These are phyloP conservation scores for Neonectria coccinea DNA, from an alignment of 2,329 filamentous ascomycete genomes.

Conservation along the genomic window DNA sequence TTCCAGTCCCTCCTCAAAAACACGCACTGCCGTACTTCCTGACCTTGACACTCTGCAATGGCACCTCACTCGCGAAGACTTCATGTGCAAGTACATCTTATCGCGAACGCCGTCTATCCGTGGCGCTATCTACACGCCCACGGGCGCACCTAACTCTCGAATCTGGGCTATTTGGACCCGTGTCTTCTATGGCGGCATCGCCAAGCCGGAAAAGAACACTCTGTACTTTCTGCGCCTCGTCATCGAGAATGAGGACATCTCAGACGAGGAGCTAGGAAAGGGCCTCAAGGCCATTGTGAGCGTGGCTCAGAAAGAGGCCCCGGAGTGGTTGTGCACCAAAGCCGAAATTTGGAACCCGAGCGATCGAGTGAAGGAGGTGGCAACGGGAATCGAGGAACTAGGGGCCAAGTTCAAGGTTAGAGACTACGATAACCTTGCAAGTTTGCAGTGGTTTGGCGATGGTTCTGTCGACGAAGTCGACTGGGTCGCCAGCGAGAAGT, in stretches of 20 bases:
- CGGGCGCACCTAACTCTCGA: conserved; percentile 61
- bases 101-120: conserved; percentile 68
- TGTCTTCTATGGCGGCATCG: conserved; percentile 69
- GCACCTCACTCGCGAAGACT: conserved; percentile 83
- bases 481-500: conserved; percentile 84
- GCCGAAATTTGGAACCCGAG: conserved; percentile 89
- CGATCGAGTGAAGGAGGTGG: conserved; percentile 60
- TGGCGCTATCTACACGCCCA: conserved; percentile 74
- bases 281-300: conserved; percentile 73
- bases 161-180: conserved; percentile 81
- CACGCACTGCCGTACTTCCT: conserved; percentile 50
- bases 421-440: conserved; percentile 75
- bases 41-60: conserved; percentile 57
- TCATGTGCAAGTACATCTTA: conserved; percentile 75
- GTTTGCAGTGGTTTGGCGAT: conserved; percentile 76
- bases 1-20: conserved; percentile 46
- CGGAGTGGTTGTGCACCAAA: conserved; percentile 74
- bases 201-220: conserved; percentile 70
- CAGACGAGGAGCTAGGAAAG: conserved; percentile 58
- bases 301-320: conserved; percentile 77
- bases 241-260: conserved; percentile 65
- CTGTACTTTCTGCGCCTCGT: conserved; percentile 77
- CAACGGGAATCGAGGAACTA: conserved; percentile 60
- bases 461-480: conserved; percentile 66
- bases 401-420: conserved; percentile 64